Evolutionary conservation across 2,329 filamentous ascomycete species (phyloP).

Genomic region (Fusarium vanettenii): DNA sequence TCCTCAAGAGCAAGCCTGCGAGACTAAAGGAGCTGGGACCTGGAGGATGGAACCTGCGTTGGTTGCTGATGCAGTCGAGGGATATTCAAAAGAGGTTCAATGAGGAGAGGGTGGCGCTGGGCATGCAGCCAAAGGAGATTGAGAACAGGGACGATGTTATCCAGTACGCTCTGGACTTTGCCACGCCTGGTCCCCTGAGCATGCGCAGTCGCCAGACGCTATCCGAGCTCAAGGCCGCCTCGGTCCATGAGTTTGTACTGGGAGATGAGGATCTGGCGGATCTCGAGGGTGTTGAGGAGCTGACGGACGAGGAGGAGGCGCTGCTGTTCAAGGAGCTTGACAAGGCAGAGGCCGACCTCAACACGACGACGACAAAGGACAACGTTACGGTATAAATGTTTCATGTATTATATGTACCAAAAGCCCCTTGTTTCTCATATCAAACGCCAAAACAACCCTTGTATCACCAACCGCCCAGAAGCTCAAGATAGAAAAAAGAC

Average conservation of each 20-base stretch:
- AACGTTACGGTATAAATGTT: slow-evolving; percentile 38
- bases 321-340: slow-evolving; percentile 50
- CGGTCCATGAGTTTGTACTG: slow-evolving; percentile 58
- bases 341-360: slow-evolving; percentile 33
- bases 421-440: slow-evolving; percentile 34
- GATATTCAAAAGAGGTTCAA: slow-evolving; percentile 74
- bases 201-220: slow-evolving; percentile 51
- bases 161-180: slow-evolving; percentile 55
- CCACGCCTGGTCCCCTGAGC: slow-evolving; percentile 54
- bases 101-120: slow-evolving; percentile 72
- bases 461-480: slow-evolving; percentile 38
- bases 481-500: slow-evolving; percentile 19
- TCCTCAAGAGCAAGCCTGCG: slow-evolving; percentile 81
- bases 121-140: slow-evolving; percentile 61
- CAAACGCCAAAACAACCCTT: slow-evolving; percentile 39
- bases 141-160: slow-evolving; percentile 53
- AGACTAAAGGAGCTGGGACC: slow-evolving; percentile 89
- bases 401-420: slow-evolving; percentile 46
- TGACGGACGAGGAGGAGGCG: slow-evolving; percentile 53
- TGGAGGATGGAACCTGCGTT: slow-evolving; percentile 89
- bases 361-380: slow-evolving; percentile 19
- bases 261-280: slow-evolving; percentile 54
- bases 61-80: slow-evolving; percentile 85
- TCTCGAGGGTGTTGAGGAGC: slow-evolving; percentile 53
- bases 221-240: slow-evolving; percentile 51